A percentile compares a stretch with the other conserved stretches of the same genome.
Evolutionary conservation across 2,329 filamentous ascomycete genomes (phyloP).

Genomic region (Ceratocystis alfenasii): DNA sequence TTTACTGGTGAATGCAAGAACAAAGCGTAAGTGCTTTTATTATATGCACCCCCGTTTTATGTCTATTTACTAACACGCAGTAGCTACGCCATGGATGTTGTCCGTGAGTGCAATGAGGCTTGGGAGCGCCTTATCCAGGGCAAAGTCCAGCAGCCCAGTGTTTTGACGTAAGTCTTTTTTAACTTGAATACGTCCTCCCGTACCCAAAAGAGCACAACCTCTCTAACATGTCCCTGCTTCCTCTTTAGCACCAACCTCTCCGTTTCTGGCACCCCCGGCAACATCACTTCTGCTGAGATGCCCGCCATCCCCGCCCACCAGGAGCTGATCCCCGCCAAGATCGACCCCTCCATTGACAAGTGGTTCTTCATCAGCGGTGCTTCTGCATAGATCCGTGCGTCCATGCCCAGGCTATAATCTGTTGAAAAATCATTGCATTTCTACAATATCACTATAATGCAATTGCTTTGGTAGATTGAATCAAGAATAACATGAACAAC

Average conservation of each 20-base stretch:
- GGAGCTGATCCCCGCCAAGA: constrained; percentile 72
- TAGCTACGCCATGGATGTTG: constrained; percentile 78
- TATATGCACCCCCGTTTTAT: constrained; percentile 26
- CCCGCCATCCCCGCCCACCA: constrained; percentile 67
- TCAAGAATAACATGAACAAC: background rate
- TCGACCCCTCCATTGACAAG: constrained; percentile 96
- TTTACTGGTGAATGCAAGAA: constrained; percentile 99
- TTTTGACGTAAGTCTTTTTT: constrained; percentile 59
- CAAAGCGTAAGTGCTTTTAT: constrained; percentile 55
- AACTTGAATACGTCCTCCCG: background rate
- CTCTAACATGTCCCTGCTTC: constrained; percentile 27
- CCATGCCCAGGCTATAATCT: constrained; percentile 22
- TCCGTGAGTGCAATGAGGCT: constrained; percentile 90
- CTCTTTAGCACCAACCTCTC: constrained; percentile 63
- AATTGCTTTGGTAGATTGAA: background rate
- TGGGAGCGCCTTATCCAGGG: constrained; percentile 94
- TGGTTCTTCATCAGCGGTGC: constrained; percentile 99
- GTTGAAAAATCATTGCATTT: constrained; percentile 26
- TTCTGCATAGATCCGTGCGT: constrained; percentile 48
- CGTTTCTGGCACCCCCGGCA: constrained; percentile 60
- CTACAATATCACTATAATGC: constrained; percentile 24
- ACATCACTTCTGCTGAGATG: constrained; percentile 56
- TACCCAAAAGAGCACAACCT: background rate
- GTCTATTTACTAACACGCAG: constrained; percentile 31
- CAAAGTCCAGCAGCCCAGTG: constrained; percentile 65